Evolutionary conservation across 169 alveolate species (phyloP), one percentile per base, ranked within the genome.

Genomic region (Plasmodium adleri): DNA sequence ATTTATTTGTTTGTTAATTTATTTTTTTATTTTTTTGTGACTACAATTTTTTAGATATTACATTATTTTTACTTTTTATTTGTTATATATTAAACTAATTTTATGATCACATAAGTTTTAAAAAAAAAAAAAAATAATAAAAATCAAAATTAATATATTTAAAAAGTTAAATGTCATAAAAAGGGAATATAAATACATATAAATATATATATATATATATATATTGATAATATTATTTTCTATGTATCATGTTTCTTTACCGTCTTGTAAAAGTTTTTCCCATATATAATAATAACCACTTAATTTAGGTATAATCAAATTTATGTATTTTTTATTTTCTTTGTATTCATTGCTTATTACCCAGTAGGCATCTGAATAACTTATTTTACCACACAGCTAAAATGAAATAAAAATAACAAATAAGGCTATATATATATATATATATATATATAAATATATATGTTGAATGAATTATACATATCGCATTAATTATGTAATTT

Each of bases 201-300:
- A 39, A 5, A 39, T 39, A 39, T 20, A 20, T 20, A 20, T 20
- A 20, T 20, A 20, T 20, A 20, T 20, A 32, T 32, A 32, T 32
- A 32, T 32, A 32, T 32, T 5, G 4, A 32, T 32, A 26, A 28
- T 28, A 3, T 28, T 28, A 3, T 3, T 39, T 39, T 0, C 8
- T 39, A 39, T 39, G 0, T 10, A 9, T 58, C 26, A 22, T n/a
- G 49, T 68, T 17, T 45, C 39, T 20, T 43, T 56, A 43, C 49
- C 20, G 10, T 66, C 89, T 59, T 78, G 89, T 28, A 78, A 59
- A 15, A 78, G 74, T 54, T 78, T 78, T 59, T 78, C 89, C 89
- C 89, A 78, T 64, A 78, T 78, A 59, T 78, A 78, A 43, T 64
- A 50, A 78, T 59, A 78, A 45, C 70, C 45, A 13, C 76, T 76